Conservation (phyloP, 1,139 yeast species). For the Sugiyamaella neomexicana region DNA sequence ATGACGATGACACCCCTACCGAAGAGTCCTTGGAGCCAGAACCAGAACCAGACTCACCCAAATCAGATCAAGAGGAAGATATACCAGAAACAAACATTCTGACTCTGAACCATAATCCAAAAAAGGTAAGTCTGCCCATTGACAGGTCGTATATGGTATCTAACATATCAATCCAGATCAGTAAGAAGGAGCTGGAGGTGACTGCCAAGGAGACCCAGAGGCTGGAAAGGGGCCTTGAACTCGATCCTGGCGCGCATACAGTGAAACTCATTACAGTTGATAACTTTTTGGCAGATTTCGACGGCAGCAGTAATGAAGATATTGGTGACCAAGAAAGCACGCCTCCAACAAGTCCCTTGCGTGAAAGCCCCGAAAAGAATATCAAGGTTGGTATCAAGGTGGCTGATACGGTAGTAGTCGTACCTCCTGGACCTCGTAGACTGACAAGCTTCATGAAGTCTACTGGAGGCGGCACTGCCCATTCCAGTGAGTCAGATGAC, state of each 20-base stretch:
- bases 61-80: slow-evolving; percentile 7
- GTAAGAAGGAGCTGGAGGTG: slow-evolving; percentile 37
- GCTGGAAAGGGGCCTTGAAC: slow-evolving; percentile 33
- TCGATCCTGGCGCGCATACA: slow-evolving; percentile 34
- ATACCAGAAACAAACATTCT: not conserved
- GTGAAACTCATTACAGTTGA: slow-evolving; percentile 30
- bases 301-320: slow-evolving; percentile 2
- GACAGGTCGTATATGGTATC: not conserved
- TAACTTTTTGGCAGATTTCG: slow-evolving; percentile 31
- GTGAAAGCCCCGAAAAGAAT: not conserved
- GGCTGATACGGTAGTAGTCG: not conserved
- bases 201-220: slow-evolving; percentile 38
- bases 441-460: slow-evolving; percentile 18
- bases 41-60: no score
- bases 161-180: slow-evolving; percentile 5
- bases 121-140: slow-evolving; percentile 8
- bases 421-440: slow-evolving; percentile 16
- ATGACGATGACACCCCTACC: not conserved
- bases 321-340: slow-evolving; percentile 8
- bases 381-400: not conserved
- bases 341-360: slow-evolving; percentile 21
- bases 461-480: not conserved
- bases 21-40: no score
- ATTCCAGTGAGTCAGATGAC: slow-evolving; percentile 30
- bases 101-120: slow-evolving; percentile 1